phyloP scores from a whole-genome alignment of 257 asterid species.

The Rubia yunnanensis region DNA sequence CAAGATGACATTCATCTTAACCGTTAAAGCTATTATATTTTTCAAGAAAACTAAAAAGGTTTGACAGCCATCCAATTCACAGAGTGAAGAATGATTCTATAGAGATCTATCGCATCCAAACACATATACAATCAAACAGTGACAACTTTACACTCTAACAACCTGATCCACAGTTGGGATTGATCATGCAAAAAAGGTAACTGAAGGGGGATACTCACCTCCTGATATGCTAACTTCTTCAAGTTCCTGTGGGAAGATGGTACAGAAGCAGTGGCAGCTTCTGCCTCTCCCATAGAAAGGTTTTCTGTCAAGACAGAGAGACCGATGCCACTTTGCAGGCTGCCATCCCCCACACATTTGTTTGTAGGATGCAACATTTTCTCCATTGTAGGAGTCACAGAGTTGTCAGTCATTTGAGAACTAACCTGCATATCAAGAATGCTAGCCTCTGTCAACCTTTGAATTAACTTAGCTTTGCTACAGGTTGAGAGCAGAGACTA shows the following conservation, averaged over 20 bases:
- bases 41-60: not conserved
- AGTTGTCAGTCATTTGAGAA: slow-evolving; percentile 22
- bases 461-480: slow-evolving; percentile 17
- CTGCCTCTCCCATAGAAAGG: slow-evolving; percentile 20
- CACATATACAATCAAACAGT: not conserved
- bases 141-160: not conserved
- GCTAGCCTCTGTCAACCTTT: slow-evolving; percentile 23
- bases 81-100: slow-evolving; percentile 1
- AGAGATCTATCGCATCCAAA: not conserved
- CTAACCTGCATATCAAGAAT: slow-evolving; percentile 19
- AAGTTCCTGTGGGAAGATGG: slow-evolving; percentile 21
- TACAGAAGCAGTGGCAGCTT: slow-evolving; percentile 18
- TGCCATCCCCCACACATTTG: slow-evolving; percentile 24
- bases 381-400: slow-evolving; percentile 27
- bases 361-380: slow-evolving; percentile 20
- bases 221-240: slow-evolving; percentile 23
- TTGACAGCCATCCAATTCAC: not conserved
- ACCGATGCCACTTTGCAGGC: slow-evolving; percentile 22
- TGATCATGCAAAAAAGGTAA: not conserved
- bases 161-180: not conserved
- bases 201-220: slow-evolving; percentile 28
- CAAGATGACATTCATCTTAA: not conserved
- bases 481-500: slow-evolving; percentile 18
- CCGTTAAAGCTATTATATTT: not conserved
- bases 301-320: slow-evolving; percentile 22